A percentile compares a stretch with the other conserved stretches of the same genome.
Conservation (phyloP, 2,329 filamentous ascomycete species). For the Alternaria sp. region DNA sequence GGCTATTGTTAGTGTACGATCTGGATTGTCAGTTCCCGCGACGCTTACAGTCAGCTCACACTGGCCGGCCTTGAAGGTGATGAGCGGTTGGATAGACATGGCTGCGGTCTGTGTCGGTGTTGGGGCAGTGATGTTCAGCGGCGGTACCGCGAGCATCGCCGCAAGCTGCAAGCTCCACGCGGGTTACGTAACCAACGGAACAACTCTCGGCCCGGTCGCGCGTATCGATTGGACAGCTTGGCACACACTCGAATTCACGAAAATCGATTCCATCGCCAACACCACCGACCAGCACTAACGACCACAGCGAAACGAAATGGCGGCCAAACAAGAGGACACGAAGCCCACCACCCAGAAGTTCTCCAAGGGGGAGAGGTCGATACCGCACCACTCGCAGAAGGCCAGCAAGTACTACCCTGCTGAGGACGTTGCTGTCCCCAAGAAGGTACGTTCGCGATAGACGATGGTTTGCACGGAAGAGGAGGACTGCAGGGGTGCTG, state of each 20-base stretch:
- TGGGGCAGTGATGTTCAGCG: conserved; percentile 11
- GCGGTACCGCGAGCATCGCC: background rate
- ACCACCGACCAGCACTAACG: conserved; percentile 33
- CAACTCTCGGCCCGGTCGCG: conserved; percentile 16
- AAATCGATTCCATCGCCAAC: conserved; percentile 20
- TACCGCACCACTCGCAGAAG: conserved; percentile 87
- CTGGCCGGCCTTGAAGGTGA: conserved; percentile 94
- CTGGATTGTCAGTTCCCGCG: conserved; percentile 16
- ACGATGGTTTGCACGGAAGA: conserved; percentile 22
- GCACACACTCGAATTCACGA: conserved; percentile 20
- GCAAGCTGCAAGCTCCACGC: conserved; percentile 14
- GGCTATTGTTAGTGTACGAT: conserved; percentile 22
- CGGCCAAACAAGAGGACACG: conserved; percentile 53
- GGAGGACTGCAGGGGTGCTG: conserved; percentile 14
- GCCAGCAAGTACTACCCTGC: conserved; percentile 99
- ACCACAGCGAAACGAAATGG: conserved; percentile 69
- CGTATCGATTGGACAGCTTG: conserved; percentile 21
- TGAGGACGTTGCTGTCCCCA: conserved; percentile 85
- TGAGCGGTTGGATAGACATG: conserved; percentile 86
- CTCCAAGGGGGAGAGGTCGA: conserved; percentile 92
- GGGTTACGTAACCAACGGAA: conserved; percentile 13
- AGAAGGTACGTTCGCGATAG: conserved; percentile 79
- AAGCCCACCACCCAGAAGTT: conserved; percentile 80
- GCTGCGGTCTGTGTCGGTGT: conserved; percentile 14
- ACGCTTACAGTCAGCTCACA: conserved; percentile 80